Percentiles rank a stretch among this genome's conserved stretches.
Evolutionary conservation across 805 yeast genomes (phyloP).

Genomic region (Barnettozyma vustinii): DNA sequence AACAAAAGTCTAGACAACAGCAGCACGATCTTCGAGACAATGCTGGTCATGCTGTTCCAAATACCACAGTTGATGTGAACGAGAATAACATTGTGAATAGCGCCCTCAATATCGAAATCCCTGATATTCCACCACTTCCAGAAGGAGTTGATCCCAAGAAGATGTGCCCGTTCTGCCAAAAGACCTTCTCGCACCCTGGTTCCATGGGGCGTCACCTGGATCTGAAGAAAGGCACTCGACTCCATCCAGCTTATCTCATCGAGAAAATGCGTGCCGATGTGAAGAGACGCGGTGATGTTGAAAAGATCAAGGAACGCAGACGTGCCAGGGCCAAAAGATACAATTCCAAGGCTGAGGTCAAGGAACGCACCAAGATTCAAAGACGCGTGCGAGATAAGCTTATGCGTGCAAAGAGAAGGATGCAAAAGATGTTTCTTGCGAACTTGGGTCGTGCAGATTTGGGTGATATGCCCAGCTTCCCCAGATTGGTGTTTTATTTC

Average conservation of each 20-base stretch:
- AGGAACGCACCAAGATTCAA: constrained; percentile 39
- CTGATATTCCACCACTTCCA: constrained; percentile 22
- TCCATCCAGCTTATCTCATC: constrained; percentile 47
- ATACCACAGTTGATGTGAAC: neutral
- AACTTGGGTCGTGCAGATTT: constrained; percentile 34
- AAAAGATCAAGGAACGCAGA: constrained; percentile 35
- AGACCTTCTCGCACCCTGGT: constrained; percentile 51
- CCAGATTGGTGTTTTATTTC: constrained; percentile 43
- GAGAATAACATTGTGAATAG: neutral
- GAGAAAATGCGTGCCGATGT: constrained; percentile 42
- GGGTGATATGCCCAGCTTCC: constrained; percentile 43
- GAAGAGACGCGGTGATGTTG: constrained; percentile 45
- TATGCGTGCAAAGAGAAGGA: constrained; percentile 34
- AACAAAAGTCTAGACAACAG: neutral
- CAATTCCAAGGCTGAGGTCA: constrained; percentile 43
- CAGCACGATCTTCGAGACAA: neutral
- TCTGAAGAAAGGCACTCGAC: constrained; percentile 43
- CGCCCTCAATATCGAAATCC: constrained; percentile 2
- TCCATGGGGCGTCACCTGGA: constrained; percentile 59
- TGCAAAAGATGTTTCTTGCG: constrained; percentile 31
- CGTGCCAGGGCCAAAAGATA: constrained; percentile 37
- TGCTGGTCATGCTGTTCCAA: neutral
- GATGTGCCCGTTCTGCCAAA: constrained; percentile 47
- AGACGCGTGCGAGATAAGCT: constrained; percentile 40
- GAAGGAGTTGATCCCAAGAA: constrained; percentile 29